A percentile compares a stretch with the other conserved stretches of the same genome.
phyloP scores from a whole-genome alignment of 805 yeast species.

The Saturnispora halmiae region DNA sequence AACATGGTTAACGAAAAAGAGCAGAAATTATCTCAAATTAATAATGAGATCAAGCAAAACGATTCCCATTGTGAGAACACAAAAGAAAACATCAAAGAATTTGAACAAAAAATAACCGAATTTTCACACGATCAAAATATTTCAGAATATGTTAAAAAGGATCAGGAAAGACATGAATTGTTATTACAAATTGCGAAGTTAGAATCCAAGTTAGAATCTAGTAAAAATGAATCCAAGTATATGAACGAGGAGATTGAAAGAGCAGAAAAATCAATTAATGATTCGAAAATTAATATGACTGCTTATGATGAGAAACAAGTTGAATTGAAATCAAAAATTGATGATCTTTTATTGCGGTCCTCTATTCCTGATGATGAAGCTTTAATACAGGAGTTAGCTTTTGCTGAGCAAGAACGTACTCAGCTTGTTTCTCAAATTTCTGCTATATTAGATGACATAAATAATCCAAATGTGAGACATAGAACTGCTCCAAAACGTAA shows the following conservation, averaged over 20 bases:
- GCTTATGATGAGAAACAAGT: slow-evolving; percentile 13
- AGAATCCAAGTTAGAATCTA: slow-evolving; percentile 37
- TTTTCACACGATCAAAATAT: slow-evolving; percentile 11
- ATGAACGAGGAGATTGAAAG: slow-evolving; percentile 50
- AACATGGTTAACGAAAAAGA: slow-evolving; percentile 37
- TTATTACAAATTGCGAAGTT: slow-evolving; percentile 37
- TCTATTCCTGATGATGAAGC: background rate
- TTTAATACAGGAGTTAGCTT: background rate
- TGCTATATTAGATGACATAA: slow-evolving; percentile 4
- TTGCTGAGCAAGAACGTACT: background rate
- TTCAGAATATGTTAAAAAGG: slow-evolving; percentile 28
- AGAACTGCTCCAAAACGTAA: slow-evolving; percentile 7
- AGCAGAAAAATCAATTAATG: slow-evolving; percentile 41
- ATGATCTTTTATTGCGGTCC: slow-evolving; percentile 11
- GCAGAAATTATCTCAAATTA: slow-evolving; percentile 22
- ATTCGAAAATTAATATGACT: slow-evolving; percentile 31
- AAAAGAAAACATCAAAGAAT: slow-evolving; percentile 14
- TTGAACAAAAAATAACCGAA: slow-evolving; percentile 2
- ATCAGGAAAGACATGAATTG: slow-evolving; percentile 36
- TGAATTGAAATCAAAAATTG: slow-evolving; percentile 11
- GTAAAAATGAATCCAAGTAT: slow-evolving; percentile 52
- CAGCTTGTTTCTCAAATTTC: background rate
- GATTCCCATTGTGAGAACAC: slow-evolving; percentile 13
- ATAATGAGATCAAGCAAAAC: slow-evolving; percentile 12
- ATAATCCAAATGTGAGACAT: slow-evolving; percentile 8